Evolutionary conservation across 2,329 filamentous ascomycete genomes (phyloP).

Genomic region (Phoma sp.): DNA sequence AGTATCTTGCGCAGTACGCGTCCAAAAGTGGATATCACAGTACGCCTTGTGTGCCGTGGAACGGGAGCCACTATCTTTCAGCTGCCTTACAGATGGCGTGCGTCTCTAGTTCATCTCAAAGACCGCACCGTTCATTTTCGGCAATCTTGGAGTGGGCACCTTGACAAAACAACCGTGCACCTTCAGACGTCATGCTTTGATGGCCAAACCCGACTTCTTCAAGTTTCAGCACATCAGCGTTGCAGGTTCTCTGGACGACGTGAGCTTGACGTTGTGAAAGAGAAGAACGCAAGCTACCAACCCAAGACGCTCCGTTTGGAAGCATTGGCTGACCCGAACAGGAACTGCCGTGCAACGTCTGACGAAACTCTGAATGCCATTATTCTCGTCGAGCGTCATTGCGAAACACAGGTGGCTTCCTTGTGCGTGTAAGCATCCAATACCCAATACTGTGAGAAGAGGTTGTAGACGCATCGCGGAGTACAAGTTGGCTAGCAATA

Average conservation of each 20-base stretch:
- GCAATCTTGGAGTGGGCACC: constrained; percentile 6
- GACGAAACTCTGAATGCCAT: constrained; percentile 21
- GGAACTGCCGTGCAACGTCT: constrained; percentile 26
- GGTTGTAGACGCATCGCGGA: neutral
- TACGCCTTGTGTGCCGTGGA: constrained; percentile 11
- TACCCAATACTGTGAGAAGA: neutral
- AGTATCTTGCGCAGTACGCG: constrained; percentile 7
- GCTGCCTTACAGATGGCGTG: constrained; percentile 13
- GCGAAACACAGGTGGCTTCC: constrained; percentile 13
- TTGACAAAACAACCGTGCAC: constrained; percentile 2
- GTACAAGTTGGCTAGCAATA: neutral
- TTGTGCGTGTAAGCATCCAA: neutral
- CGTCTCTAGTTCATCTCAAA: constrained; percentile 8
- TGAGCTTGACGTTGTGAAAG: constrained; percentile 2
- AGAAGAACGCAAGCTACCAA: neutral
- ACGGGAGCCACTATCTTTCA: constrained; percentile 9
- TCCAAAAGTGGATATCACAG: constrained; percentile 9
- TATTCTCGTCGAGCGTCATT: constrained; percentile 22
- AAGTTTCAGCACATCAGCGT: constrained; percentile 1
- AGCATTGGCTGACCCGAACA: constrained; percentile 12
- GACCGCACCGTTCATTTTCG: constrained; percentile 6
- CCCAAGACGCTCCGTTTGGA: neutral
- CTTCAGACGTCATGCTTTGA: constrained; percentile 6
- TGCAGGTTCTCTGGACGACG: neutral
- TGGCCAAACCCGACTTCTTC: neutral